Conservation (phyloP, 2,329 filamentous ascomycete species). For the Fusarium napiforme region DNA sequence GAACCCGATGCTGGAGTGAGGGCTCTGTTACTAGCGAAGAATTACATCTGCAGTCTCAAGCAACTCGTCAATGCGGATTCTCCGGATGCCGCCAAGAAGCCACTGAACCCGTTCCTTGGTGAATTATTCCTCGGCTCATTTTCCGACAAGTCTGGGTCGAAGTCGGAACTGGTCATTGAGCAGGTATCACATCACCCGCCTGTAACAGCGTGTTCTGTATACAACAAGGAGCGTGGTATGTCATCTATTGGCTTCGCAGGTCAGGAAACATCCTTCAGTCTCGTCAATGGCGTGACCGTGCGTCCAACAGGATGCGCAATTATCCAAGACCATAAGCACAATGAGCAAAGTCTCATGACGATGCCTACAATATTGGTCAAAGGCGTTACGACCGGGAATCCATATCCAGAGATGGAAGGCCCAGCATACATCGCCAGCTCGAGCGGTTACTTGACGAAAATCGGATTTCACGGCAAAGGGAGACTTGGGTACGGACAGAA, state of each 20-base stretch:
- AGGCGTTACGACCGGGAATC: constrained; percentile 2
- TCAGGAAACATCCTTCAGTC: constrained; percentile 19
- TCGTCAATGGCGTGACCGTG: constrained; percentile 11
- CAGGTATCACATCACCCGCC: constrained; percentile 65
- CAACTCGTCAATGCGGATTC: constrained; percentile 18
- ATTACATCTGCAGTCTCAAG: constrained; percentile 18
- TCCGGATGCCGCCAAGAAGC: constrained; percentile 53
- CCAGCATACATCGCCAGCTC: constrained; percentile 19
- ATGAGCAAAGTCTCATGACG: constrained; percentile 15
- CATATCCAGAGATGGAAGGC: constrained; percentile 14
- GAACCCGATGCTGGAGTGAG: constrained; percentile 20
- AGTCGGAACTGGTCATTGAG: constrained; percentile 52
- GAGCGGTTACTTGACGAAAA: constrained; percentile 15
- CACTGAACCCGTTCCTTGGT: constrained; percentile 63
- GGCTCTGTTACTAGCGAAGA: constrained; percentile 5
- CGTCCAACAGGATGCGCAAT: constrained; percentile 17
- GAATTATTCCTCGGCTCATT: constrained; percentile 60
- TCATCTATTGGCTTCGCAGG: constrained; percentile 14
- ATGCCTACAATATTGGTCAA: constrained; percentile 25
- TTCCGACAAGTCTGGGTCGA: constrained; percentile 42
- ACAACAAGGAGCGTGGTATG: constrained; percentile 17
- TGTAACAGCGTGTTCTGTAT: constrained; percentile 54
- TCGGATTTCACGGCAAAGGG: constrained; percentile 11
- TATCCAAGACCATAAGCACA: constrained; percentile 9
- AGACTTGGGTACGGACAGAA: constrained; percentile 9